phyloP scores from a whole-genome alignment of 106 monocot genomes.

The Triglochin maritima region DNA sequence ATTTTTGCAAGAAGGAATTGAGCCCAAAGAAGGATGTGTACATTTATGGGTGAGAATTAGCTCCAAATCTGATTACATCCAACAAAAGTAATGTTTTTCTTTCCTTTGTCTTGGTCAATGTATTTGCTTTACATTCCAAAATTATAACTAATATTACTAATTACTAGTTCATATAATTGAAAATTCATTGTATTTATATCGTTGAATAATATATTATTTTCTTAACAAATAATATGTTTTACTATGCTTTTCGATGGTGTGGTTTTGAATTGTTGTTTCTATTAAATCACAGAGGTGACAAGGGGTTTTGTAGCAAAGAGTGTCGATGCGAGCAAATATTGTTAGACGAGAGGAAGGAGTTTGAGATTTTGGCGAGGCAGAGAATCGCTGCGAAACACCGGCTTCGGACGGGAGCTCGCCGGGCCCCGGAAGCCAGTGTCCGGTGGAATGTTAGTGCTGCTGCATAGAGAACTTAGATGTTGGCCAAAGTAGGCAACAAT shows the following conservation, averaged over 20 bases:
- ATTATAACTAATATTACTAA: no score
- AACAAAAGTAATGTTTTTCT: no score
- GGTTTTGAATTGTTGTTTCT: not conserved
- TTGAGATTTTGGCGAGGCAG: constrained; percentile 20
- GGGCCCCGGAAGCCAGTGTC: constrained; percentile 5
- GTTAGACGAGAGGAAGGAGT: constrained; percentile 39
- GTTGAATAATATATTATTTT: no score
- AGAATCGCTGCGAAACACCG: constrained; percentile 4
- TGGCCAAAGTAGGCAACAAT: no score
- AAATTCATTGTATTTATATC: no score
- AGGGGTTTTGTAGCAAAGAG: constrained; percentile 50
- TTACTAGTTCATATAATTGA: no score
- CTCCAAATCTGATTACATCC: not conserved
- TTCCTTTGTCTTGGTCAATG: no score
- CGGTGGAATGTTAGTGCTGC: constrained; percentile 10
- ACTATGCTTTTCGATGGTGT: not conserved
- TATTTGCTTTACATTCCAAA: no score
- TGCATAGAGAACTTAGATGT: not conserved
- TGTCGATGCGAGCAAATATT: constrained; percentile 41
- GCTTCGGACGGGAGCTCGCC: not conserved
- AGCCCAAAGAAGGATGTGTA: constrained; percentile 42
- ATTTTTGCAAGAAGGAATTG: constrained; percentile 29
- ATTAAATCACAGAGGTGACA: constrained; percentile 43
- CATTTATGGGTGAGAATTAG: constrained; percentile 38
- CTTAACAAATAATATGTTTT: not conserved